Percentiles rank a stretch among this genome's conserved stretches.
Conservation (phyloP, 2,329 filamentous ascomycete genomes). For the Ophiostoma tasmaniense region DNA sequence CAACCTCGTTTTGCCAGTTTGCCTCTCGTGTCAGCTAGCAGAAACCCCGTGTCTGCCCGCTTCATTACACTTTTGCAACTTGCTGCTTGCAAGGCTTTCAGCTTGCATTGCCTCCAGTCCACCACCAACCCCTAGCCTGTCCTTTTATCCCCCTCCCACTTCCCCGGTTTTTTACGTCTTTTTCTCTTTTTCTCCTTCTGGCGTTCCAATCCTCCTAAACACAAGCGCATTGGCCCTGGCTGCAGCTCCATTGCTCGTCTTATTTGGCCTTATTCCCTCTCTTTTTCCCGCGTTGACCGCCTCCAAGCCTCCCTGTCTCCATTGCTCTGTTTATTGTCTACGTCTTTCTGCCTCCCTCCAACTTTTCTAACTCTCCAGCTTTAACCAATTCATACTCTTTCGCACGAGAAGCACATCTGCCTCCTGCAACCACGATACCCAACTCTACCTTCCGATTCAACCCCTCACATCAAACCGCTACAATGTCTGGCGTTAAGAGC, state of each 20-base stretch:
- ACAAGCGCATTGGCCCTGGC: conserved; percentile 2
- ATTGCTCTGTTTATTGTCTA: not conserved
- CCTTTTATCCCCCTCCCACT: conserved; percentile 4
- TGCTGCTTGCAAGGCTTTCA: conserved; percentile 4
- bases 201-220: not conserved
- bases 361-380: not conserved
- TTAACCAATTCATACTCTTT: not conserved
- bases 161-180: not conserved
- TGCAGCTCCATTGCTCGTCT: not conserved
- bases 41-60: not conserved
- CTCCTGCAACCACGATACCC: not conserved
- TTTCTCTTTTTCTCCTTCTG: not conserved
- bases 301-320: not conserved
- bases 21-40: not conserved
- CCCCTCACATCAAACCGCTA: conserved; percentile 32
- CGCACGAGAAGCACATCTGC: conserved; percentile 7
- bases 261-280: not conserved
- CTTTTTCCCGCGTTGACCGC: not conserved
- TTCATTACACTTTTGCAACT: not conserved
- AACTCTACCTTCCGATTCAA: not conserved
- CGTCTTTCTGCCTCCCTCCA: not conserved
- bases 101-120: not conserved
- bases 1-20: not conserved
- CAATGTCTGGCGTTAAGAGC: conserved; percentile 64
- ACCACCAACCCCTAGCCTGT: not conserved